These are phyloP conservation scores for Saccharomycopsis sp. DNA, from an alignment of 805 yeast genomes.

Conservation along the genomic window DNA sequence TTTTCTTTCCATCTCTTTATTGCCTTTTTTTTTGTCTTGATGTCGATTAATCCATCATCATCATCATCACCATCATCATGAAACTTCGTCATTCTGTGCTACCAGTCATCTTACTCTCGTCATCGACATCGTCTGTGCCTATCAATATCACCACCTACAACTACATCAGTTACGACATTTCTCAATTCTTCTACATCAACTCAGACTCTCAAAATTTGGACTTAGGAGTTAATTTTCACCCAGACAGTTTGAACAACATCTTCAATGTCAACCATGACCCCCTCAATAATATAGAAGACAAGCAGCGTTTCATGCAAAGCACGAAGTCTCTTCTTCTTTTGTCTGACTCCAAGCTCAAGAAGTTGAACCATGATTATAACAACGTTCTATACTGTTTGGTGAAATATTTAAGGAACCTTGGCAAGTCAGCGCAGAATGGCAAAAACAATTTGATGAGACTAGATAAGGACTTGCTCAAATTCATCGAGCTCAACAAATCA, in stretches of 20 bases:
- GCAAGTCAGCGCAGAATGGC: not conserved
- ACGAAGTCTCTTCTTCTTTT: constrained; percentile 7
- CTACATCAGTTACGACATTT: constrained; percentile 17
- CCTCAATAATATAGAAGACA: not conserved
- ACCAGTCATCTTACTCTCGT: too few species aligned
- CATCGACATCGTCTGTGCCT: constrained; percentile 9
- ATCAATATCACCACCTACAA: constrained; percentile 19
- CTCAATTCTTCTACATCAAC: constrained; percentile 9
- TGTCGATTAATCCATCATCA: too few species aligned
- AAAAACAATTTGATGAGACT: constrained; percentile 3
- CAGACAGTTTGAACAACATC: not conserved
- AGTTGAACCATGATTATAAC: constrained; percentile 15
- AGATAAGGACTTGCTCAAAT: constrained; percentile 12
- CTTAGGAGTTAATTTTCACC: constrained; percentile 1
- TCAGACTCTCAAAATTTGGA: not conserved
- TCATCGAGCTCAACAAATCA: constrained; percentile 11
- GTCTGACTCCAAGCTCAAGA: constrained; percentile 5
- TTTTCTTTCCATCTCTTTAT: too few species aligned
- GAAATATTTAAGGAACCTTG: constrained; percentile 9
- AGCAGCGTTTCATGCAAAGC: not conserved
- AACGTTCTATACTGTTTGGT: constrained; percentile 17
- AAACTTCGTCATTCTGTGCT: not conserved
- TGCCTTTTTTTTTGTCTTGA: too few species aligned
- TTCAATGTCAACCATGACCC: not conserved
- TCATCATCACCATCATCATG: too few species aligned